Conservation (phyloP, 108 stramenopile genomes). For the Pseudonitzschia pungens region DNA sequence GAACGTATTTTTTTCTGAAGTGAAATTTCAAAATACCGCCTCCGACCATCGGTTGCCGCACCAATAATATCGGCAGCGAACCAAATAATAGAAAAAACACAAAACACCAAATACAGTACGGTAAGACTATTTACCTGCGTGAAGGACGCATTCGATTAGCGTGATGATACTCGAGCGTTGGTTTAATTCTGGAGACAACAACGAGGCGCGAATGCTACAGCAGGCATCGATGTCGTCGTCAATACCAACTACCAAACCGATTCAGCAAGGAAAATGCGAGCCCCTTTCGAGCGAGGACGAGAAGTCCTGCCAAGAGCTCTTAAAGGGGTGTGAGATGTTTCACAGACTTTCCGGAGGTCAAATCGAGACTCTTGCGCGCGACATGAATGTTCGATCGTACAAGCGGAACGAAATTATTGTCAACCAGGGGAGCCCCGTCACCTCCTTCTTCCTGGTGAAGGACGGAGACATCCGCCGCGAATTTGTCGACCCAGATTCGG, state of each 20-base stretch:
- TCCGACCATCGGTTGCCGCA: neutral
- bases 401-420: slow-evolving; percentile 30
- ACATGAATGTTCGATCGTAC: slow-evolving; percentile 34
- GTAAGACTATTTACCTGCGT: no score
- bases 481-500: slow-evolving; percentile 26
- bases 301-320: slow-evolving; percentile 27
- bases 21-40: neutral
- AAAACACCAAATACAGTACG: neutral
- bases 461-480: slow-evolving; percentile 39
- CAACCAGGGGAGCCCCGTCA: slow-evolving; percentile 34
- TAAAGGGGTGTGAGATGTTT: slow-evolving; percentile 52
- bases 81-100: neutral
- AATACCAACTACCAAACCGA: neutral
- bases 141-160: neutral
- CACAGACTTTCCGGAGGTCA: slow-evolving; percentile 29
- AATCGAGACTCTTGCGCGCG: slow-evolving; percentile 23
- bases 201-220: neutral
- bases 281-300: slow-evolving; percentile 20
- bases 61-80: neutral
- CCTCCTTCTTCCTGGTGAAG: slow-evolving; percentile 46
- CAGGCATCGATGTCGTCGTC: neutral
- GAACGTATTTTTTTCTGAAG: neutral
- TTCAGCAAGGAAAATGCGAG: neutral
- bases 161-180: neutral
- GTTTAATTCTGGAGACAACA: neutral